Evolutionary conservation across 441 rosid genomes (phyloP), one percentile per base, ranked within the genome.

Genomic region (Adansonia gregorii): DNA sequence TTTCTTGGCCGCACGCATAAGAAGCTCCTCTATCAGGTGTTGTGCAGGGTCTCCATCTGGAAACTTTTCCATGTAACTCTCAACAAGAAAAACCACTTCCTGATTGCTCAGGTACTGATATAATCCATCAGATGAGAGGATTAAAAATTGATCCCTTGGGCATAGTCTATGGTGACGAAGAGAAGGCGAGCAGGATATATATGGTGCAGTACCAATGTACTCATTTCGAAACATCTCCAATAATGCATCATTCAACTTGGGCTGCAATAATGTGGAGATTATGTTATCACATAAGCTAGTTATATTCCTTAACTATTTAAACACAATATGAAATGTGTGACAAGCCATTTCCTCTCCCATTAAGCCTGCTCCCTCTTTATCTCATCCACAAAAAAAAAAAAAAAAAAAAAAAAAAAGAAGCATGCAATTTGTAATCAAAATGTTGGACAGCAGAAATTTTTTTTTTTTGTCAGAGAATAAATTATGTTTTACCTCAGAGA

Each of bases 1-100:
- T 89, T 93, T 92, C 86, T 94, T 90, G 0, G 99, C 98, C 31
- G 99, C 99, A 6, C 98, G 97, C 79, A 91, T 90, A 24, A 95
- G 85, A 43, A 91, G 92, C 80, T 94, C 93, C 81, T 95, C 98
- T 2, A 95, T 83, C 67, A 95, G 91, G 73, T 95, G 99, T 70
- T 94, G 98, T 0, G 99, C 99, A 7, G 99, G 99, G 83, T 95
- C 99, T 52, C 98, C 99, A 82, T 92, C 97, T 0, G 99, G 99
- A 77, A 91, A 93, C 75, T 89, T 71, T 0, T 87, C 43, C 46
- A 95, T 88, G 91, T 91, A 95, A 61, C 86, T 89, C 73, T 95
- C 95, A 1, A 95, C 98, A 75, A 90, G 95, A 2, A 89, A 83
- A 46, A 95, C 93, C 3, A 94, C 99, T 82, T 95, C 97, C 79